Base-by-base conservation (phyloP, 495 filamentous ascomycete genomes). In the Hypoxylon fuscum region DNA sequence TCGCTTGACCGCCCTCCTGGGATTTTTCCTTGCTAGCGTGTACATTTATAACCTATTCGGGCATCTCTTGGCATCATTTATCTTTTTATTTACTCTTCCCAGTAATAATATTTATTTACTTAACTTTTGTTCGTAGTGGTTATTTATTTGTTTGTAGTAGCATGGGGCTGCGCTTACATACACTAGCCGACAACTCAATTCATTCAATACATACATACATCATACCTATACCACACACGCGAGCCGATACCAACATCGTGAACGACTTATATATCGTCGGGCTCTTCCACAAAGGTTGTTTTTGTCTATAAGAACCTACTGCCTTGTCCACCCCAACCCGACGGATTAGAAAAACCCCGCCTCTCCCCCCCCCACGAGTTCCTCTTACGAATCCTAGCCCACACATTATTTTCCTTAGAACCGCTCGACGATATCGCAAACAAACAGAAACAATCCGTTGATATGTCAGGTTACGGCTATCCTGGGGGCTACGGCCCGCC, bases 401-500 rank as follows among this genome's bases (percentile, higher is more conserved):
- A 3, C 35, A 3, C 2, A n/a, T 38, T 38, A 1, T 15, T 2
- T 11, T 34, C 31, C n/a, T n/a, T n/a, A n/a, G n/a, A n/a, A n/a
- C n/a, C n/a, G n/a, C 49, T 45, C 37, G 29, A 54, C 49, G 27
- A 59, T 23, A 53, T 55, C 43, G 52, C 46, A 15, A 58, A 52
- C 27, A 32, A 18, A 38, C n/a, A 38, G 20, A 42, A 50, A 48
- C 64, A 60, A 55, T 8, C 65, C 63, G 55, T 68, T 72, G 76
- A 70, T 72, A 76, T 68, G 69, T 76, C 77, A 43, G 74, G 73
- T 53, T 70, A 74, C 62, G 69, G 72, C 34, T 79, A 78, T 40
- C 72, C 70, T 37, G 65, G 77, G 44, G 76, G 75, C 66, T 78
- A 77, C 41, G 72, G 68, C 59, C 75, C 72, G 56, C 71, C 74